These are phyloP conservation scores for Atractiella rhizophila DNA, from an alignment of 768 basidiomycete genomes.

Conservation along the genomic window DNA sequence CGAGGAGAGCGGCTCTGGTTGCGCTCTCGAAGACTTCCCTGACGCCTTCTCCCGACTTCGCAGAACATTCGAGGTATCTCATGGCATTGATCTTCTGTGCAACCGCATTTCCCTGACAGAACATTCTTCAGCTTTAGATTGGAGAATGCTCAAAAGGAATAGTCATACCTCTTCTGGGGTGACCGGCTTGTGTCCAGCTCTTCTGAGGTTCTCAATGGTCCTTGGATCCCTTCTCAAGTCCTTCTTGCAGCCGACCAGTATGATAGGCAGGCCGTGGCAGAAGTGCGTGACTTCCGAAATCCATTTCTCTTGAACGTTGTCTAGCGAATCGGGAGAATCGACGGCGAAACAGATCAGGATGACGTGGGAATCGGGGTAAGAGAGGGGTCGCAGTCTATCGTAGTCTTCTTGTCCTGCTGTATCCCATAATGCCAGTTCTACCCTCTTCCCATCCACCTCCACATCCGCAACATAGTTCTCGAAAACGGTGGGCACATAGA, in stretches of 20 bases:
- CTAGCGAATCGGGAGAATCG: constrained; percentile 89
- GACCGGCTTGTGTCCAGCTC: constrained; percentile 83
- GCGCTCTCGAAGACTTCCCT: constrained; percentile 97
- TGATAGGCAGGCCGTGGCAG: constrained; percentile 76
- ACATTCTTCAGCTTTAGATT: neutral
- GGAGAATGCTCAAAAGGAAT: neutral
- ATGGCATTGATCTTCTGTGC: constrained; percentile 89
- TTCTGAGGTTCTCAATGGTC: constrained; percentile 78
- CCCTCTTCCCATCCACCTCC: constrained; percentile 92
- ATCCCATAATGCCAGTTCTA: constrained; percentile 98
- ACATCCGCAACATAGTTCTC: constrained; percentile 99
- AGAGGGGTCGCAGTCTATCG: constrained; percentile 87
- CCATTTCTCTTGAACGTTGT: constrained; percentile 99
- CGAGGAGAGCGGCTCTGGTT: constrained; percentile 64
- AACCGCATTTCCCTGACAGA: constrained; percentile 59
- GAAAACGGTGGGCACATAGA: constrained; percentile 97
- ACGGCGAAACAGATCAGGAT: constrained; percentile 98
- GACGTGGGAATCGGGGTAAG: constrained; percentile 98
- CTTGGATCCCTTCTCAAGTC: constrained; percentile 80
- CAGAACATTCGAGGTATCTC: constrained; percentile 92
- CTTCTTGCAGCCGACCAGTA: constrained; percentile 97
- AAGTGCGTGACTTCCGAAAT: constrained; percentile 94
- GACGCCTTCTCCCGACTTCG: constrained; percentile 86
- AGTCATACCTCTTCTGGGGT: constrained; percentile 59
- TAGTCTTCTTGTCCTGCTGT: constrained; percentile 98